Evolutionary conservation across 1,139 yeast genomes (phyloP), one percentile per base, ranked within the genome.

Genomic region (Arxiozyma telluris): DNA sequence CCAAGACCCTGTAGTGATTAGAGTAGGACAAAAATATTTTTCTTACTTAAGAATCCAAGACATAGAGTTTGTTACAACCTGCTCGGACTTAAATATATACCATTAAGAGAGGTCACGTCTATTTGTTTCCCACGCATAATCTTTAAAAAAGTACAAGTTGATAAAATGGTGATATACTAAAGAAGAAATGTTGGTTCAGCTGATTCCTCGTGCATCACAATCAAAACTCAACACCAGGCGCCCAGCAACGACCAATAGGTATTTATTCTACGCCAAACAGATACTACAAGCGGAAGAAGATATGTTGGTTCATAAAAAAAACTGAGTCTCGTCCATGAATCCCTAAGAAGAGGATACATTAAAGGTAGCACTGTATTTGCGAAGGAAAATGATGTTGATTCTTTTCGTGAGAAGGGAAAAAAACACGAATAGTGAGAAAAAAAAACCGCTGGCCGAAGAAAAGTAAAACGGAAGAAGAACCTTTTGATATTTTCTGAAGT

Each of bases 181-280:
- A 48, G 50, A 49, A 44, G 47, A 53, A 51, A 61, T 71, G 70
- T 70, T 54, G 74, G 69, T 66, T 65, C 74, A 70, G 72, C 75
- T 71, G 75, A 71, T 71, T 71, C 75, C 75, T 73, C 65, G 62
- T 63, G 63, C 64, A 62, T 71, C 74, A 69, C 60, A 59, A 59
- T 51, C 47, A 39, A 53, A 52, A 57, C 61, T 71, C 75, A 70
- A 70, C 69, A 66, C 61, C 72, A 64, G 75, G 75, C 72, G 75
- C 75, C 75, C 75, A 71, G 74, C 72, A 71, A 71, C 74, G 74
- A 62, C 66, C 73, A 51, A 51, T 67, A 56, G 38, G 7, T 27
- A 47, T 25, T 44, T n/a, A 27, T 27, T 70, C 73, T 69, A 68
- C 72, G 71, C 73, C 59, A 60, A 56, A 53, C 57, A 50, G 49